Conservation (phyloP, 805 yeast genomes). For the Candida broadrunensis region DNA sequence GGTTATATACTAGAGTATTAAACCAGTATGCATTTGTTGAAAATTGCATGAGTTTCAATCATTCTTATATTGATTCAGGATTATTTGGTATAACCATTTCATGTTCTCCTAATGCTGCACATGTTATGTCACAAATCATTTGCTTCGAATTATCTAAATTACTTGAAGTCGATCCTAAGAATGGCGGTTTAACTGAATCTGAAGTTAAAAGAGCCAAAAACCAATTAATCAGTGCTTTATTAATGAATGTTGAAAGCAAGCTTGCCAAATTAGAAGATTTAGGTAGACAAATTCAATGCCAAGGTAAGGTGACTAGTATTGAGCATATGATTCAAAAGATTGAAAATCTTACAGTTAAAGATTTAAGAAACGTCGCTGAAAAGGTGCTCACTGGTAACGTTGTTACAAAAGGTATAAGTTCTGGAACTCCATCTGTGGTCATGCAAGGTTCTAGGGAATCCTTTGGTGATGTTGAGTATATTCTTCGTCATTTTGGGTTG, state of each 20-base stretch:
- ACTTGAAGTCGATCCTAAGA: constrained; percentile 27
- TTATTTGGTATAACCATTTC: constrained; percentile 85
- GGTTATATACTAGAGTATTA: constrained; percentile 86
- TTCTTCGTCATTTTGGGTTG: constrained; percentile 68
- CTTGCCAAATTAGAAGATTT: constrained; percentile 93
- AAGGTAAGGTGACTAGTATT: constrained; percentile 70
- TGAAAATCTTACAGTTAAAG: constrained; percentile 61
- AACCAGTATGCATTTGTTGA: constrained; percentile 91
- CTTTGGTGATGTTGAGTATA: constrained; percentile 78
- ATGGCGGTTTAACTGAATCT: constrained; percentile 59
- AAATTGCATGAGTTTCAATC: constrained; percentile 83
- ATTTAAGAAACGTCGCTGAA: constrained; percentile 71
- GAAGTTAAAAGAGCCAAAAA: constrained; percentile 91
- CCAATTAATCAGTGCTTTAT: constrained; percentile 79
- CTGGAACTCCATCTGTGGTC: constrained; percentile 77
- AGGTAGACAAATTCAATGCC: constrained; percentile 90
- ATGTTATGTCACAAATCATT: constrained; percentile 75
- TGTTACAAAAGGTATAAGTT: constrained; percentile 40
- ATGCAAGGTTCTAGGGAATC: constrained; percentile 84
- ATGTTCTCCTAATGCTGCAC: constrained; percentile 83
- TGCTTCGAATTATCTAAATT: constrained; percentile 42
- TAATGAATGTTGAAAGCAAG: constrained; percentile 91
- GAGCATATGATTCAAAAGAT: constrained; percentile 79
- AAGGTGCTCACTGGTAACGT: constrained; percentile 70
- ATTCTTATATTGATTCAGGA: constrained; percentile 87